Evolutionary conservation across 1,284 basidiomycete genomes (phyloP).

Genomic region (Inonotus obliquus): DNA sequence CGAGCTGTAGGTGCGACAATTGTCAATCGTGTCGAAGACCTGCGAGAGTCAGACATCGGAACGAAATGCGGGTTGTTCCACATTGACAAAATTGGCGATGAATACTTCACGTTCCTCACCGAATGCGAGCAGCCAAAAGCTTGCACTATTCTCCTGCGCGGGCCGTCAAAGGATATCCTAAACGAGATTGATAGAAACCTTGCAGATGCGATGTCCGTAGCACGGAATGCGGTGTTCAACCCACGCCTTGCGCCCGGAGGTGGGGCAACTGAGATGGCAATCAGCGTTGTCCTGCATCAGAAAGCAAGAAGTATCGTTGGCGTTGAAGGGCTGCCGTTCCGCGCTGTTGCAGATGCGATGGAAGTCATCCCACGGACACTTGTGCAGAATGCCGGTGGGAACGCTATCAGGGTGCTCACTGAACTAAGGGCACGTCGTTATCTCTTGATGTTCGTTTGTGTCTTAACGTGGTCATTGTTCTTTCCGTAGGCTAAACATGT

Average conservation of each 20-base stretch:
- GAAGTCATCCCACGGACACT: conserved; percentile 96
- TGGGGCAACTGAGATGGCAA: conserved; percentile 97
- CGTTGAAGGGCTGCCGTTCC: conserved; percentile 87
- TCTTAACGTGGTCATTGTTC: background rate
- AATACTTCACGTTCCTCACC: conserved; percentile 97
- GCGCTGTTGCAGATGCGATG: conserved; percentile 93
- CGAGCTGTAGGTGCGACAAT: conserved; percentile 95
- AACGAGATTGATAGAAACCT: conserved; percentile 98
- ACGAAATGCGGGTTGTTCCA: conserved; percentile 93
- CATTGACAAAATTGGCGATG: conserved; percentile 96
- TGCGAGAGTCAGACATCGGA: conserved; percentile 89
- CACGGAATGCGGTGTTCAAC: conserved; percentile 96
- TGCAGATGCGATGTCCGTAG: conserved; percentile 96
- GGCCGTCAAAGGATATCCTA: conserved; percentile 96
- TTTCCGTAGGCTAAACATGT: conserved; percentile 87
- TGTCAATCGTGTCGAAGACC: conserved; percentile 94
- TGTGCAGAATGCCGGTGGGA: conserved; percentile 94
- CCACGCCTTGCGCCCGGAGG: conserved; percentile 90
- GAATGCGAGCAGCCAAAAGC: conserved; percentile 93
- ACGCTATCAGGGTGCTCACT: conserved; percentile 89
- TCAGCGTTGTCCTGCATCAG: conserved; percentile 84
- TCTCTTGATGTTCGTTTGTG: background rate
- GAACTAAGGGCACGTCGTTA: conserved; percentile 66
- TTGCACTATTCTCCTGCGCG: conserved; percentile 97
- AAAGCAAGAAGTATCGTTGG: conserved; percentile 79